Evolutionary conservation across 345 rosid genomes (phyloP).

Genomic region (Syzygium jambos): DNA sequence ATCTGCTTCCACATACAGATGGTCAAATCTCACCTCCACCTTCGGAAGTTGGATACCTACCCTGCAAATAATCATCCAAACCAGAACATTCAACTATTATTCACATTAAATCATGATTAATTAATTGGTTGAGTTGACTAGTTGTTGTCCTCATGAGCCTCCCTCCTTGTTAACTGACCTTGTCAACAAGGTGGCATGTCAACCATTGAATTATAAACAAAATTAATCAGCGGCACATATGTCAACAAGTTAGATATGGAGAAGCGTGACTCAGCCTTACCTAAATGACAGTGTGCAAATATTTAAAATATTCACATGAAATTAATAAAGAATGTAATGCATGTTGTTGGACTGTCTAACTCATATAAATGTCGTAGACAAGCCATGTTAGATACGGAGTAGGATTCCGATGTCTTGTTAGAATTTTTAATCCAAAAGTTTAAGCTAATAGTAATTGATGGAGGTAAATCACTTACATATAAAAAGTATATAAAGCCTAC

Average conservation of each 20-base stretch:
- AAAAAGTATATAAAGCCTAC: background rate
- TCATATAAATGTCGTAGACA: background rate
- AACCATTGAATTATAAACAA: background rate
- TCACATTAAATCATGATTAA: background rate
- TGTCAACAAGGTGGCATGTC: background rate
- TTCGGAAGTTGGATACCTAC: slow-evolving; percentile 79
- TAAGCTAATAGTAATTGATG: background rate
- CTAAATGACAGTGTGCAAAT: background rate
- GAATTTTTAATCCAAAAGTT: background rate
- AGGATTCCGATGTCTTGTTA: background rate
- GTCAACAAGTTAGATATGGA: background rate
- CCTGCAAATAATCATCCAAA: slow-evolving; percentile 23
- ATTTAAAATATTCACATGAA: background rate
- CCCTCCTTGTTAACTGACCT: background rate
- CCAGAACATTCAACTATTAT: background rate
- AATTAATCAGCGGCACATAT: background rate
- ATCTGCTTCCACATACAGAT: slow-evolving; percentile 60
- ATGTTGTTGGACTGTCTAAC: background rate
- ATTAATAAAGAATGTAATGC: background rate
- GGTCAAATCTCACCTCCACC: slow-evolving; percentile 71
- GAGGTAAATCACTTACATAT: background rate
- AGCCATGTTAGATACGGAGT: background rate
- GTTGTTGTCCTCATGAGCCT: background rate
- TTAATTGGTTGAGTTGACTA: background rate
- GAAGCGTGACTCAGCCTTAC: background rate